Evolutionary conservation across 108 stramenopile genomes (phyloP), one percentile per base, ranked within the genome.

Genomic region (Schizochytrium sp.): DNA sequence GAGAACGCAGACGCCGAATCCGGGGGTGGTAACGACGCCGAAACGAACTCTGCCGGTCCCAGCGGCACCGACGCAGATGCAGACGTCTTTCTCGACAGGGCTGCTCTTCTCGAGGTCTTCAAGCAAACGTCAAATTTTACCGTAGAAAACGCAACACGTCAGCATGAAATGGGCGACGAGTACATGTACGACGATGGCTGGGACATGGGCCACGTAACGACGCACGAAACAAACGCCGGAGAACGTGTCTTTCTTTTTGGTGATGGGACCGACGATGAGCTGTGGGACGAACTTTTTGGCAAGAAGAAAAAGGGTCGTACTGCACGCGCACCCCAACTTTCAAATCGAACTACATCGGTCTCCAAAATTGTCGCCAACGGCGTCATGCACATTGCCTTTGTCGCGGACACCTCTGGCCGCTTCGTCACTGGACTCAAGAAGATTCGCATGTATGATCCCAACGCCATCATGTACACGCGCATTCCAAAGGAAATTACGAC

Each of bases 201-300:
- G 76, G 76, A 83, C 6, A 53, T 47, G 76, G 76, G 76, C 12
- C 48, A 83, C 28, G 76, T 83, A 6, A 83, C 51, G 48, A 53
- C 76, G 45, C 48, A 47, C 76, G 51, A 47, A 45, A 83, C 19
- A 16, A 6, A 83, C 2, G 45, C 45, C 23, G 76, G 76, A 6
- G 76, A 83, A 6, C 19, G 48, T 12, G 48, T 83, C 48, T 83
- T 83, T 23, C 51, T 83, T 3, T 53, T 83, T 53, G 76, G 76
- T 6, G 76, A 83, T 34, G 76, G 76, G 6, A 83, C 76, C 10
- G 76, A 83, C 28, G 76, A 83, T 34, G 76, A 53, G 45, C 4
- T 83, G 1, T 83, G 76, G 76, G 76, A 83, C 45, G 76, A 83
- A 23, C 48, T 83, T 16, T 83, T 83, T 53, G 76, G 76, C 45